Evolutionary conservation across 75 land plant species (phyloP), one percentile per base, ranked within the genome.

Genomic region (Cryptomeria japonica): DNA sequence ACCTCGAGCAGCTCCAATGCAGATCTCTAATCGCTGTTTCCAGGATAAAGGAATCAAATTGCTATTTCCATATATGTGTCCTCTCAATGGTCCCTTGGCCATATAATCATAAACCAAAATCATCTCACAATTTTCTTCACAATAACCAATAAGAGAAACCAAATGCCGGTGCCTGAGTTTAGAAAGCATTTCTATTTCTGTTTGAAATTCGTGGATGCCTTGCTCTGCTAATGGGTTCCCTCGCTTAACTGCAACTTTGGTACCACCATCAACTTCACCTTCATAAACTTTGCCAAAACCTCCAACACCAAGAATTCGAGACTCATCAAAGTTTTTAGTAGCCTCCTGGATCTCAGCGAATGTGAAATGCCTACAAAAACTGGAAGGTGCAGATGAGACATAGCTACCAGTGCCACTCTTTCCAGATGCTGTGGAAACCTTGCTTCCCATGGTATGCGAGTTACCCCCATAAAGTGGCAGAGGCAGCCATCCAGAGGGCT

Each of bases 311-410:
- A 97, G 97, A 22, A 97, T 87, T 28, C 92, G 85, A 87, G 93
- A 82, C 87, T 97, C 99, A 77, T 96, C 99, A 64, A 97, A 97
- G 86, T 93, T 88, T 70, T 95, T 95, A 14, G 99, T 97, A 79
- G 96, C 99, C 36, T 94, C 91, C 80, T 90, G 89, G 75, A 97
- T 95, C 92, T 97, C 99, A 19, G 94, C 91, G 88, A 97, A 91
- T 8, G 99, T 94, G 91, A 97, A 97, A 85, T 93, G 96, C 83
- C 99, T 88, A 87, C 97, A 94, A 85, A 92, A 93, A 46, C 93
- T 91, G 55, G 98, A 90, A 18, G 98, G 93, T 31, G 92, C 91
- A 22, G 96, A 91, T 2, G 96, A 94, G 32, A 92, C 91, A 53
- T 92, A 89, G 89, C 98, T 96, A 44, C 96, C 93, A 9, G 97